Evolutionary conservation across 768 basidiomycete species (phyloP).

Genomic region (Asterophora parasitica): DNA sequence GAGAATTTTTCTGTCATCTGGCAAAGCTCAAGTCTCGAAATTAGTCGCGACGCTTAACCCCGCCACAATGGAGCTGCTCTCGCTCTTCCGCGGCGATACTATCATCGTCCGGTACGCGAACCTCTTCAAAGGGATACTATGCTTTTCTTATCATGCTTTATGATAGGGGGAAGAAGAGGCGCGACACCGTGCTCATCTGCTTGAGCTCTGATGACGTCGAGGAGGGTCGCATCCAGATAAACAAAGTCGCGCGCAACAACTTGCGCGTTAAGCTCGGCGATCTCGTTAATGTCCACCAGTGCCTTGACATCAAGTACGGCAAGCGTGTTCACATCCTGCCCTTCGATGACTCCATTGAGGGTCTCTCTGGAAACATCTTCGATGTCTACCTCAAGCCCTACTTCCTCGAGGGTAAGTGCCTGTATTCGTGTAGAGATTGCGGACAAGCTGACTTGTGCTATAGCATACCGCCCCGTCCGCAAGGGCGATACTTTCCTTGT

Average conservation of each 20-base stretch:
- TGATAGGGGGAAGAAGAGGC: constrained; percentile 89
- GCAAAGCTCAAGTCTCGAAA: not conserved
- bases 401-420: constrained; percentile 81
- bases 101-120: constrained; percentile 80
- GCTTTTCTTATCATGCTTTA: constrained; percentile 1
- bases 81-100: constrained; percentile 95
- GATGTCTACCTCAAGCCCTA: constrained; percentile 99
- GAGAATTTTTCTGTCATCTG: not conserved
- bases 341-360: constrained; percentile 98
- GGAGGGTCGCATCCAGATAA: constrained; percentile 96
- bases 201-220: constrained; percentile 94
- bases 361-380: constrained; percentile 96
- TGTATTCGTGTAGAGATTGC: not conserved
- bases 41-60: constrained; percentile 45
- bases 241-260: constrained; percentile 99
- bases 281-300: constrained; percentile 92
- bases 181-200: constrained; percentile 96
- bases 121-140: not conserved
- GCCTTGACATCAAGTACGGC: constrained; percentile 97
- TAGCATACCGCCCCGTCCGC: constrained; percentile 90
- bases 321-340: constrained; percentile 96
- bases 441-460: constrained; percentile 3
- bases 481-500: constrained; percentile 99
- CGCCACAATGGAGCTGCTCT: constrained; percentile 90
- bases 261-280: constrained; percentile 96